Evolutionary conservation across 345 rosid species (phyloP), one percentile per base, ranked within the genome.

Genomic region (Gossypium stocksii): DNA sequence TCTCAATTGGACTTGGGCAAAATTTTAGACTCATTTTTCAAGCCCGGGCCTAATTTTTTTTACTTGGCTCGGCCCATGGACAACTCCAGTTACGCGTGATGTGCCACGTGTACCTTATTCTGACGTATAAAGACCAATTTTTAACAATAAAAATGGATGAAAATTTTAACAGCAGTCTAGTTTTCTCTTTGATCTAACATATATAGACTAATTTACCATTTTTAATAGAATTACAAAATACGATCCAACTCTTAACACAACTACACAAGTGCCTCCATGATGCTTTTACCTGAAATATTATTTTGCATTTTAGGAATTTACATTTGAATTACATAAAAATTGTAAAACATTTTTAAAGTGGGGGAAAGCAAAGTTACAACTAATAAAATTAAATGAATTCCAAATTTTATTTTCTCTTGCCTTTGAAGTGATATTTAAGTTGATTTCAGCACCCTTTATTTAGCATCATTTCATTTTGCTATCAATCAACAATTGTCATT

Each of bases 121-220:
- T 5, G 0, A 34, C 41, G 41, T 34, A 34, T 1, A 34, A 34
- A 34, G 41, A 34, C 7, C 1, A 5, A 5, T 34, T 34, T 34
- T 5, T 34, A 34, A 34, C 41, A 34, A 34, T 34, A 5, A 1
- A 34, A 34, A 34, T 5, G 0, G 7, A 34, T 4, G 0, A 5
- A 5, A 5, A 5, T 1, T 34, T 34, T 5, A 34, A 5, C 7
- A 34, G 7, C 2, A 34, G 1, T 0, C 7, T 0, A 34, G 0
- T 34, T 34, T 5, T 34, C 41, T 34, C 1, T 34, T 34, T 34
- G 7, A 34, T 34, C 41, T 34, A 34, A 34, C 38, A 0, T 34
- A 4, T 34, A 34, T 0, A 0, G 6, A 34, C 1, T 34, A 34
- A 34, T 34, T 34, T 34, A 0, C 1, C 1, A 0, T 34, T 34